Conservation (phyloP, 495 filamentous ascomycete genomes). For the Immersiella caudata region DNA sequence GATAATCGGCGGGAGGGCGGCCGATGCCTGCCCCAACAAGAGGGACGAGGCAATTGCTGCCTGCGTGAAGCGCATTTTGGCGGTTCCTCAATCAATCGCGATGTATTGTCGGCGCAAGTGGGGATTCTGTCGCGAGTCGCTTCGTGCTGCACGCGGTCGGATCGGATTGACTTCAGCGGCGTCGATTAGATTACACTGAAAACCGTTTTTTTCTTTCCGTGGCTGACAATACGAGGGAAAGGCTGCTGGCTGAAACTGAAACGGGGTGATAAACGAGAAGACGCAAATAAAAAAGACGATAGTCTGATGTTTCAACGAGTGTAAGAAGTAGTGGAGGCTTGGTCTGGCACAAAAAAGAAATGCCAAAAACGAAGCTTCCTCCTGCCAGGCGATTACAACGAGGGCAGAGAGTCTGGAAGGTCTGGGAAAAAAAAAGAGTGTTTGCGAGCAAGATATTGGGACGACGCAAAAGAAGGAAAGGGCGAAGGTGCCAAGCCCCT, state of each 20-base stretch:
- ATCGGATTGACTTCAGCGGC: background rate
- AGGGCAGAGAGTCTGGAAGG: background rate
- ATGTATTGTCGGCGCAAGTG: background rate
- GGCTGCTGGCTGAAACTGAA: constrained; percentile 11
- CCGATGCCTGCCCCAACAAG: constrained; percentile 53
- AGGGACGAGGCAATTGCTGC: constrained; percentile 49
- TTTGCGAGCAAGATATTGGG: constrained; percentile 5
- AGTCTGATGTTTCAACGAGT: constrained; percentile 39
- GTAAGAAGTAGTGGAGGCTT: constrained; percentile 39
- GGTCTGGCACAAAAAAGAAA: constrained; percentile 15
- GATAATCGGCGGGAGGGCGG: constrained; percentile 68
- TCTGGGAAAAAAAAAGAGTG: constrained; percentile 8
- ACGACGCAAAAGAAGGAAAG: constrained; percentile 18
- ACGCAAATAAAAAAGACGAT: constrained; percentile 25
- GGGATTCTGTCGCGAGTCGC: background rate
- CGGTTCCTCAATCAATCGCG: constrained; percentile 14
- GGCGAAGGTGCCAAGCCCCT: constrained; percentile 19
- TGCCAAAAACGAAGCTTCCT: constrained; percentile 20
- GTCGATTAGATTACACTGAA: constrained; percentile 9
- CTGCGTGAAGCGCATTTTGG: constrained; percentile 46
- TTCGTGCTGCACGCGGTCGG: background rate
- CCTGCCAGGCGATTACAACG: constrained; percentile 22
- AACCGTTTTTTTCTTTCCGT: constrained; percentile 12
- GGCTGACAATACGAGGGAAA: constrained; percentile 1
- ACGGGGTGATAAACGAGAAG: constrained; percentile 15